Evolutionary conservation across 495 filamentous ascomycete genomes (phyloP), one percentile per base, ranked within the genome.

Genomic region (Annulohypoxylon stygium): DNA sequence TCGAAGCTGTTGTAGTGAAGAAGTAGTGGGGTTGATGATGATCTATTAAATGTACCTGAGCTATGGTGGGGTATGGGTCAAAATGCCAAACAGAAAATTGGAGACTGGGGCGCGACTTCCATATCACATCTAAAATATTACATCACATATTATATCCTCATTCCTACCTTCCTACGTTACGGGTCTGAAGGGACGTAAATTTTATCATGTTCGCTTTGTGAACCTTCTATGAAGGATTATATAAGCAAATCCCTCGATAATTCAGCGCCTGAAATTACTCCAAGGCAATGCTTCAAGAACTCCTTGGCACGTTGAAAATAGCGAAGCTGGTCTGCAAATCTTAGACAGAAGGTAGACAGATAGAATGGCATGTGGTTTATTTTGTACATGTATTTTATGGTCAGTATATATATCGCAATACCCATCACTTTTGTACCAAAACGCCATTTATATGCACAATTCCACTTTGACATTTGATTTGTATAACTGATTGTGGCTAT

Each of bases 1-100:
- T 30, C 3, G 50, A 74, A 61, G 57, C 48, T 64, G 62, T 47
- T 41, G 11, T 67, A 14, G 45, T 20, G 51, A 65, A 51, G 43
- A 51, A 23, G 30, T 66, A 39, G 66, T 67, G 67, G 67, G 71
- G 70, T 73, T 68, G 65, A 73, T 69, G 70, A 67, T 65, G 43
- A 50, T 45, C 59, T 58, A 55, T 51, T 36, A 47, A 20, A 25
- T 25, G 39, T 57, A 47, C 36, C 39, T 65, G 16, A 71, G 69
- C 69, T 67, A 63, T 67, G 58, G 69, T 63, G 63, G 64, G 30
- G 30, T 30, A 30, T 30, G 30, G 69, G 68, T 62, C 47, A 36
- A 37, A 37, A 57, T 37, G 53, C 33, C 53, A 36, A 57, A 37
- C 33, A 25, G 36, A 68, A 53, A 43, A 53, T 11, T 68, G 55